phyloP scores from a whole-genome alignment of 1,284 basidiomycete genomes.

The Trichosporon ovoides region DNA sequence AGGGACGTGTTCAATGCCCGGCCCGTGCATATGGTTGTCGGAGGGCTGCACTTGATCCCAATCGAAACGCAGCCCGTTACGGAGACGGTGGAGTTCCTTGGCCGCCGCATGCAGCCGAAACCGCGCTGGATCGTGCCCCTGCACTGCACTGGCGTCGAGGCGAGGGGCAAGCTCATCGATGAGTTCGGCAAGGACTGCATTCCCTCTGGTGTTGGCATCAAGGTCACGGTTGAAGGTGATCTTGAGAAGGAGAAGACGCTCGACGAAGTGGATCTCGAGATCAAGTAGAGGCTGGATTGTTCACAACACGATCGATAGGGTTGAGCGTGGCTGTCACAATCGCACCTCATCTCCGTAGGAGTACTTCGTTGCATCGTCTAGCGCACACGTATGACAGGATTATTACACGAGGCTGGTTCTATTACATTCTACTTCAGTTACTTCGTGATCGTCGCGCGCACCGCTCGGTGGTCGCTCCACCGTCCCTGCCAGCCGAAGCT shows the following conservation, averaged over 20 bases:
- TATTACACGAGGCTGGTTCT: not conserved
- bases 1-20: conserved; percentile 57
- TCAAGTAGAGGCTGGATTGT: not conserved
- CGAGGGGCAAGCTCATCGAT: conserved; percentile 61
- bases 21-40: conserved; percentile 74
- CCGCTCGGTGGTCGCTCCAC: conserved; percentile 45
- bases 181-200: conserved; percentile 63
- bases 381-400: not conserved
- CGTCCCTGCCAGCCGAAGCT: conserved; percentile 35
- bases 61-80: conserved; percentile 59
- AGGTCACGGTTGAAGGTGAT: conserved; percentile 50
- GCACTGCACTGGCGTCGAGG: conserved; percentile 72
- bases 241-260: conserved; percentile 35
- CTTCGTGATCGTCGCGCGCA: conserved; percentile 25
- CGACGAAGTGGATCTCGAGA: conserved; percentile 14
- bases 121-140: conserved; percentile 70
- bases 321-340: not conserved
- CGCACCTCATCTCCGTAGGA: not conserved
- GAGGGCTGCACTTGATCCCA: conserved; percentile 72
- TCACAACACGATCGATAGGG: too few relatives aligned
- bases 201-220: conserved; percentile 66
- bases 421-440: not conserved
- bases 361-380: not conserved
- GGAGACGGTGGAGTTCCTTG: conserved; percentile 66
- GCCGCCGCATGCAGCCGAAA: conserved; percentile 56